phyloP scores from a whole-genome alignment of 2,329 filamentous ascomycete species.

The Talaromyces sp. region DNA sequence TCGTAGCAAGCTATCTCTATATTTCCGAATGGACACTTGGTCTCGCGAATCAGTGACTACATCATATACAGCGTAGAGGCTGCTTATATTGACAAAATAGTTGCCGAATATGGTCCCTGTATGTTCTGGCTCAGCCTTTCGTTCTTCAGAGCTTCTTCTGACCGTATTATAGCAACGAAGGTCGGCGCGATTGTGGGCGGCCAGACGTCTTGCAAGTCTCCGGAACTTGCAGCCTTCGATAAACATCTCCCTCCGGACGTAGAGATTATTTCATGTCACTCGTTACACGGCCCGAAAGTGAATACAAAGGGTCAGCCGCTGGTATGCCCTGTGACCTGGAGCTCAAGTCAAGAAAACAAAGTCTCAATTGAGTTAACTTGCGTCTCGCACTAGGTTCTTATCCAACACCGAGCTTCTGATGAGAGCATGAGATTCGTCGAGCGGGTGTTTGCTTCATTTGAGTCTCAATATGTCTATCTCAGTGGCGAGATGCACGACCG shows the following conservation, averaged over 20 bases:
- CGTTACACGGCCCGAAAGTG: slow-evolving; percentile 86
- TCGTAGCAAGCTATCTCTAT: slow-evolving; percentile 79
- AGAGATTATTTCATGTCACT: slow-evolving; percentile 93
- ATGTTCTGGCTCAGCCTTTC: slow-evolving; percentile 41
- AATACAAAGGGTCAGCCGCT: slow-evolving; percentile 85
- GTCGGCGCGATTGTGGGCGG: slow-evolving; percentile 92
- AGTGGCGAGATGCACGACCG: slow-evolving; percentile 85
- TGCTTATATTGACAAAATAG: slow-evolving; percentile 79
- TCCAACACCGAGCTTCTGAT: slow-evolving; percentile 83
- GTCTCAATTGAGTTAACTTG: background rate
- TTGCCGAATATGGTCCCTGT: slow-evolving; percentile 88
- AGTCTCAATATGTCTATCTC: slow-evolving; percentile 81
- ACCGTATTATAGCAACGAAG: slow-evolving; percentile 68
- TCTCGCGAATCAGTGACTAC: slow-evolving; percentile 94
- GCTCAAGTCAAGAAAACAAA: background rate
- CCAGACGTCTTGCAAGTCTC: slow-evolving; percentile 96
- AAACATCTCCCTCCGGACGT: slow-evolving; percentile 80
- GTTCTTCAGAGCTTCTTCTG: background rate
- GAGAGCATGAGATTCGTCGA: slow-evolving; percentile 73
- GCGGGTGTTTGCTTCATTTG: slow-evolving; percentile 72
- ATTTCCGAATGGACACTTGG: slow-evolving; percentile 87
- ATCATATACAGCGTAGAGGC: slow-evolving; percentile 99
- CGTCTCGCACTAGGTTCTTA: slow-evolving; percentile 57
- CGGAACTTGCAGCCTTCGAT: slow-evolving; percentile 91
- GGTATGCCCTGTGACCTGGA: slow-evolving; percentile 46